These are phyloP conservation scores for Boletellus ananas DNA, from an alignment of 768 basidiomycete species.

Conservation along the genomic window DNA sequence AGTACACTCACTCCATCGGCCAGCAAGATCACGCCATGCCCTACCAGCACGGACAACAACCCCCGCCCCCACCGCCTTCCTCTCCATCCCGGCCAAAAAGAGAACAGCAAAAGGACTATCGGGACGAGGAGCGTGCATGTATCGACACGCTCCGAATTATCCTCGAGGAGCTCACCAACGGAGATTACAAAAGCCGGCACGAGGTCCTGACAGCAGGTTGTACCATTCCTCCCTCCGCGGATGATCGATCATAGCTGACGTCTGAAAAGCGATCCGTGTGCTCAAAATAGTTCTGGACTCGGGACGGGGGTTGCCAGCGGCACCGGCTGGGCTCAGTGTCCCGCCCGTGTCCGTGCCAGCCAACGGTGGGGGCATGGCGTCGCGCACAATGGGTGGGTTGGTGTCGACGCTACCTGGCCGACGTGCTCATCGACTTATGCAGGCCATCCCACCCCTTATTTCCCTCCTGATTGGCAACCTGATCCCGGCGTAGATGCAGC, in stretches of 20 bases:
- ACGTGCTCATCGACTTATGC: background rate
- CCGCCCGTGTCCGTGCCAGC: background rate
- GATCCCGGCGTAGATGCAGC: background rate
- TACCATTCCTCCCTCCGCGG: background rate
- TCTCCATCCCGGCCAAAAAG: constrained; percentile 11
- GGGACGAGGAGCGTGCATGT: constrained; percentile 19
- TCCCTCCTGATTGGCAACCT: background rate
- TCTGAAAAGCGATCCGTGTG: constrained; percentile 8
- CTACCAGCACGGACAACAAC: too few relatives aligned
- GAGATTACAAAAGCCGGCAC: constrained; percentile 12
- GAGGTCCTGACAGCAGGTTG: constrained; percentile 21
- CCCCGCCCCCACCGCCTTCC: background rate
- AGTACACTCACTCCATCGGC: too few relatives aligned
- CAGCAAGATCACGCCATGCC: too few relatives aligned
- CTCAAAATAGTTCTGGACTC: background rate
- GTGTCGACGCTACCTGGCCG: background rate
- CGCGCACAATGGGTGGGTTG: background rate
- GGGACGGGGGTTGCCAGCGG: too few relatives aligned
- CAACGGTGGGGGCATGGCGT: background rate
- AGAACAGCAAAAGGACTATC: constrained; percentile 18
- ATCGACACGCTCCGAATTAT: constrained; percentile 15
- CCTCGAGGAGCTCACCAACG: constrained; percentile 12
- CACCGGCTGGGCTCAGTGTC: too few relatives aligned
- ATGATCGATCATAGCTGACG: constrained; percentile 1
- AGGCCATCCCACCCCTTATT: constrained; percentile 2